Evolutionary conservation across 768 basidiomycete species (phyloP).

Genomic region (Dentipellis sp.): DNA sequence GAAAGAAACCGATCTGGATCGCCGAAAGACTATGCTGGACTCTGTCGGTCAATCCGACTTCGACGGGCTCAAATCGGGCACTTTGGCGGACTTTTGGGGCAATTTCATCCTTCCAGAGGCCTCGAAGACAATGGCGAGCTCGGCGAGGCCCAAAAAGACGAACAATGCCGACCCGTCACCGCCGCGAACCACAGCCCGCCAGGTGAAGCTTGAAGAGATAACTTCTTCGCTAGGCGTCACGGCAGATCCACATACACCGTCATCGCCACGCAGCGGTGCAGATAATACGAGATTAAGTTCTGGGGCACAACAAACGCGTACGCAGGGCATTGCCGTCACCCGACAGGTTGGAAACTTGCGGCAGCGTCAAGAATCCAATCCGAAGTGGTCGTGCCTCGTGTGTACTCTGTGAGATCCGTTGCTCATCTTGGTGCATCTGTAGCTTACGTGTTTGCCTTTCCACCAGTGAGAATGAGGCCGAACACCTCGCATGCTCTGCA

Average conservation of each 20-base stretch:
- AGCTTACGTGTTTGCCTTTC: too few relatives aligned
- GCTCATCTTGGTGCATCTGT: neutral
- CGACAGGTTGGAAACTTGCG: neutral
- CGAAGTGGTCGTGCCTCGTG: conserved; percentile 9
- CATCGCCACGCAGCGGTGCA: too few relatives aligned
- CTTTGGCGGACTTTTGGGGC: conserved; percentile 36
- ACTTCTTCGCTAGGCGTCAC: too few relatives aligned
- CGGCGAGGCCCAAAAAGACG: neutral
- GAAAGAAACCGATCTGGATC: conserved; percentile 34
- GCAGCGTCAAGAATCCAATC: neutral
- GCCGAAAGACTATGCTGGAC: conserved; percentile 42
- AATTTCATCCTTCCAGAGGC: conserved; percentile 38
- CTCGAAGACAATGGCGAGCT: neutral
- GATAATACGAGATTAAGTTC: too few relatives aligned
- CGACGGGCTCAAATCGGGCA: conserved; percentile 28
- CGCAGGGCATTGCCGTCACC: too few relatives aligned
- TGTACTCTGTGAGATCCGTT: conserved; percentile 1
- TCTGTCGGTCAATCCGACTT: conserved; percentile 36
- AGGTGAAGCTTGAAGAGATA: too few relatives aligned
- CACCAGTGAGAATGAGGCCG: conserved; percentile 39
- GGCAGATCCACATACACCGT: too few relatives aligned
- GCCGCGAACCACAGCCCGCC: too few relatives aligned
- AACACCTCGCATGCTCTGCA: conserved; percentile 51
- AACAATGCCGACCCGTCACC: too few relatives aligned
- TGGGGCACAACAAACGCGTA: too few relatives aligned